Conservation (phyloP, 2,329 filamentous ascomycete genomes). For the Apiospora kogelbergensis region DNA sequence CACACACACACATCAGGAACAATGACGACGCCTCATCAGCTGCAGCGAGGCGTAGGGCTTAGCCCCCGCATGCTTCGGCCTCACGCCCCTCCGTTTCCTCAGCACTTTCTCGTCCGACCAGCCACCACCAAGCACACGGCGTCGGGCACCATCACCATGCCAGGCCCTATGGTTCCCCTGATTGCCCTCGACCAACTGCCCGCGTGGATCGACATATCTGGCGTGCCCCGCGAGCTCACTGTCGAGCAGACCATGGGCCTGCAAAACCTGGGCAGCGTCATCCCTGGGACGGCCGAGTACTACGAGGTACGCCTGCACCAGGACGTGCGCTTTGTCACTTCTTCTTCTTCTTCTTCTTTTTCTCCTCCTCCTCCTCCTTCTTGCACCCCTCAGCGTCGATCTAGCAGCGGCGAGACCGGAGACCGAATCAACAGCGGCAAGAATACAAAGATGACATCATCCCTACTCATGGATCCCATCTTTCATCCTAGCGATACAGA, state of each 20-base stretch:
- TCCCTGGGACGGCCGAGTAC: constrained; percentile 17
- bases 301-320: constrained; percentile 28
- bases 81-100: constrained; percentile 22
- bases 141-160: constrained; percentile 24
- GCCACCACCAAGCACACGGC: constrained; percentile 28
- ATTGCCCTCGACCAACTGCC: constrained; percentile 55
- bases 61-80: background rate
- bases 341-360: background rate
- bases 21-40: constrained; percentile 2
- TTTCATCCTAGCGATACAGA: background rate
- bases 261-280: constrained; percentile 36
- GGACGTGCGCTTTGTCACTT: background rate
- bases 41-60: background rate
- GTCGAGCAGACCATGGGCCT: constrained; percentile 39
- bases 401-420: background rate
- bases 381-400: background rate
- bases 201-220: constrained; percentile 41
- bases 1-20: background rate
- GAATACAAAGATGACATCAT: background rate
- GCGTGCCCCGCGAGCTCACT: constrained; percentile 42
- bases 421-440: background rate
- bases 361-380: background rate
- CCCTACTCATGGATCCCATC: background rate
- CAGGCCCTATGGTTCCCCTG: constrained; percentile 48
- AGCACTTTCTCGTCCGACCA: constrained; percentile 46